phyloP scores from a whole-genome alignment of 768 basidiomycete species.

The Auricularia auricula-judae region DNA sequence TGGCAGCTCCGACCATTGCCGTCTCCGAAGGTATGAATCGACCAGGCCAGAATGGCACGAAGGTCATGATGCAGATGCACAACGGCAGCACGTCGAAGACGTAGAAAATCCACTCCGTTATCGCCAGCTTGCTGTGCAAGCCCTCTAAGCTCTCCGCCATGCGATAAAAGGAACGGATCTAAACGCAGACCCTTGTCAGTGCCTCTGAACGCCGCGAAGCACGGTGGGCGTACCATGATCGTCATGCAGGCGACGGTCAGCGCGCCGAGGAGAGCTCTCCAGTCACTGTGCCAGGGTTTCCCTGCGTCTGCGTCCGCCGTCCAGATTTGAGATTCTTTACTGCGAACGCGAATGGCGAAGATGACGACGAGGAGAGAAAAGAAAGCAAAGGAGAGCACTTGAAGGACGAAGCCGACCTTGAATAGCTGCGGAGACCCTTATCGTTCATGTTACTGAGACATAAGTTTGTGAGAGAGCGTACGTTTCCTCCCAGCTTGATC shows the following conservation, averaged over 20 bases:
- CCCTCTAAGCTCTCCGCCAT: slow-evolving; percentile 51
- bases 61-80: slow-evolving; percentile 45
- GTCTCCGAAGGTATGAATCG: slow-evolving; percentile 11
- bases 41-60: slow-evolving; percentile 61
- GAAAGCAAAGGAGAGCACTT: slow-evolving; percentile 38
- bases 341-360: slow-evolving; percentile 40
- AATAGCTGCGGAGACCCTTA: slow-evolving; percentile 28
- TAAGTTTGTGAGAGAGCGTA: not conserved
- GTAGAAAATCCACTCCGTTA: slow-evolving; percentile 54
- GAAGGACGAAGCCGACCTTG: slow-evolving; percentile 44
- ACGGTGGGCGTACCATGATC: slow-evolving; percentile 38
- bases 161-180: slow-evolving; percentile 26
- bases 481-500: not conserved
- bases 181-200: not conserved
- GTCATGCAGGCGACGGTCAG: slow-evolving; percentile 47
- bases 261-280: slow-evolving; percentile 44
- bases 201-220: not conserved
- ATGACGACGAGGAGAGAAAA: slow-evolving; percentile 37
- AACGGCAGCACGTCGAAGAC: slow-evolving; percentile 56
- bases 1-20: not conserved
- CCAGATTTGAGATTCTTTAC: slow-evolving; percentile 30
- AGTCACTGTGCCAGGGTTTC: slow-evolving; percentile 43
- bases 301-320: slow-evolving; percentile 16
- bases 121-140: slow-evolving; percentile 44
- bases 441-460: not conserved